Conservation (phyloP, 371 early-diverging fungal species). For the Smittium mucronatum region DNA sequence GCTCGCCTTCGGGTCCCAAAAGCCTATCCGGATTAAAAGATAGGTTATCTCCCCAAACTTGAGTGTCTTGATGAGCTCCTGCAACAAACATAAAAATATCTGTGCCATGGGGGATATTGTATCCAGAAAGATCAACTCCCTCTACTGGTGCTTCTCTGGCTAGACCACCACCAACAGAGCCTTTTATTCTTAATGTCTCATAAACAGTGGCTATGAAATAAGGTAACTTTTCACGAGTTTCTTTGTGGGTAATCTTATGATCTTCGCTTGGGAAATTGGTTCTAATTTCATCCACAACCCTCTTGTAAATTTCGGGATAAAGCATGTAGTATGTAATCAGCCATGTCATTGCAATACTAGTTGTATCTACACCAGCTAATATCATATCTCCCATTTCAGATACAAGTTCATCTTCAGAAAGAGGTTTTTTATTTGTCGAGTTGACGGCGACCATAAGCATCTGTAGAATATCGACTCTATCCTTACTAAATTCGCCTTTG, state of each 20-base stretch:
- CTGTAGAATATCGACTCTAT: constrained; percentile 23
- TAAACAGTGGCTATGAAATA: constrained; percentile 28
- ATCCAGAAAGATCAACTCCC: constrained; percentile 15
- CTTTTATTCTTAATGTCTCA: constrained; percentile 27
- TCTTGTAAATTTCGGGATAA: constrained; percentile 14
- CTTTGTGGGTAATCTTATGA: constrained; percentile 8
- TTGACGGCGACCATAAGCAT: constrained; percentile 21
- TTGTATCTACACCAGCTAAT: constrained; percentile 25
- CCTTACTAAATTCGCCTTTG: neutral
- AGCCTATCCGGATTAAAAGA: constrained; percentile 23
- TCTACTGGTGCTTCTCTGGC: constrained; percentile 19
- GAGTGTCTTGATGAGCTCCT: constrained; percentile 18
- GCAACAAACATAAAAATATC: constrained; percentile 17
- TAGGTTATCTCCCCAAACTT: constrained; percentile 17
- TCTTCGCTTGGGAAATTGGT: constrained; percentile 10
- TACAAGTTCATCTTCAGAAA: constrained; percentile 16
- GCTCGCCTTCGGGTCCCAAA: constrained; percentile 18
- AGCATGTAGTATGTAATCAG: constrained; percentile 12
- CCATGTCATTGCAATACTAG: constrained; percentile 15
- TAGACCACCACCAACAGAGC: constrained; percentile 17
- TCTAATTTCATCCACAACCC: constrained; percentile 12
- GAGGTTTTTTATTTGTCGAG: constrained; percentile 11
- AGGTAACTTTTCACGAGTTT: constrained; percentile 16
- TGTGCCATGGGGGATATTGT: constrained; percentile 16
- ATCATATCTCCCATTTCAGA: constrained; percentile 21